A percentile compares a stretch with the other conserved stretches of the same genome.
These are phyloP conservation scores for Verbena officinalis DNA, from an alignment of 257 asterid species.

Conservation along the genomic window DNA sequence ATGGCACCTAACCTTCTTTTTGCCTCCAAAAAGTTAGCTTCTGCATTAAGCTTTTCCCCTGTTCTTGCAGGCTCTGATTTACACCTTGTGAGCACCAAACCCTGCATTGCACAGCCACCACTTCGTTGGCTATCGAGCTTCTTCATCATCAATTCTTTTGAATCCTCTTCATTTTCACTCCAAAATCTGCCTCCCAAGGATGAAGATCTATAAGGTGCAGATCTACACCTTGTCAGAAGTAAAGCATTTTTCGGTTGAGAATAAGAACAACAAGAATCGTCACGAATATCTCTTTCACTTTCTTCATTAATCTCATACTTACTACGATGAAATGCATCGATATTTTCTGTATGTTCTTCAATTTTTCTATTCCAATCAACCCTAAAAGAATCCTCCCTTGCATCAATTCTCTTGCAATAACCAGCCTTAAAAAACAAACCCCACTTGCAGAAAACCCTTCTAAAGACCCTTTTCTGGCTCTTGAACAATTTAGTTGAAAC, in stretches of 20 bases:
- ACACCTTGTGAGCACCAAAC: conserved; percentile 58
- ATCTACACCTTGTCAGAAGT: conserved; percentile 60
- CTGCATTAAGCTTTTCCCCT: conserved; percentile 53
- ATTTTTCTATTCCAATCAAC: conserved; percentile 23
- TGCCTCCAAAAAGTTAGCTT: conserved; percentile 35
- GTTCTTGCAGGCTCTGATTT: conserved; percentile 69
- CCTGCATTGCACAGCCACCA: conserved; percentile 40
- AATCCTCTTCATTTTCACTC: conserved; percentile 38
- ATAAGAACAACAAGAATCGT: conserved; percentile 1
- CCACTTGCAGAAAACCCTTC: conserved; percentile 41
- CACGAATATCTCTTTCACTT: conserved; percentile 22
- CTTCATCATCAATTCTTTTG: conserved; percentile 17
- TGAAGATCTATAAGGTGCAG: conserved; percentile 67
- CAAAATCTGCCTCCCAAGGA: conserved; percentile 57
- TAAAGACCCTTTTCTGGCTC: not conserved
- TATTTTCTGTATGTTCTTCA: conserved; percentile 21
- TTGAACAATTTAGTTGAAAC: conserved; percentile 7
- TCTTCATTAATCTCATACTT: conserved; percentile 9
- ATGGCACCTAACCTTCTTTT: no score
- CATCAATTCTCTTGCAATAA: conserved; percentile 49
- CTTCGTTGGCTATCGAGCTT: no score
- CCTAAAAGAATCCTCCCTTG: conserved; percentile 36
- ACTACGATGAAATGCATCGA: conserved; percentile 10
- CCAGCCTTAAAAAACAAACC: conserved; percentile 38
- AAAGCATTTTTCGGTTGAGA: conserved; percentile 55